Conservation (phyloP, 1,139 yeast species). For the Geotrichum candidum region DNA sequence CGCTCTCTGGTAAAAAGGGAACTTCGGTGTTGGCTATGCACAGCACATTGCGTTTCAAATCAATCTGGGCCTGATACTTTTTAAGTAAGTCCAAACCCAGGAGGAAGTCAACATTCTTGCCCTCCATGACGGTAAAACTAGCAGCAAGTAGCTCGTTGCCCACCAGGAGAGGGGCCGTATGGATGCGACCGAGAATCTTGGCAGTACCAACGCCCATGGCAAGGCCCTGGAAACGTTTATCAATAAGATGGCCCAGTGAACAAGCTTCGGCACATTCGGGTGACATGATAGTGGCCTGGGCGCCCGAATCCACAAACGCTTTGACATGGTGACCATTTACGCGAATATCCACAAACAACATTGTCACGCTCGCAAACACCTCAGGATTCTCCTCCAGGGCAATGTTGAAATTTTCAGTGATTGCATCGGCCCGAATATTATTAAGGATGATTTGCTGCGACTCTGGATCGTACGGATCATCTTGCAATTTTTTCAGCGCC, state of each 20-base stretch:
- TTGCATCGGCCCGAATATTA: slow-evolving; percentile 61
- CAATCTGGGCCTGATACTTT: slow-evolving; percentile 79
- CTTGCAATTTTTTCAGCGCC: slow-evolving; percentile 48
- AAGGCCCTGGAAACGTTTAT: slow-evolving; percentile 69
- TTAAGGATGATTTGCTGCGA: slow-evolving; percentile 64
- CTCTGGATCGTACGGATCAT: slow-evolving; percentile 70
- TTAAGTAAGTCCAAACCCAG: slow-evolving; percentile 76
- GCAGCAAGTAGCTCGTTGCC: slow-evolving; percentile 68
- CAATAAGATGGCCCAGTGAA: slow-evolving; percentile 69
- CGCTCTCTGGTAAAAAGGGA: slow-evolving; percentile 65
- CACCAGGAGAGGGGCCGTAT: slow-evolving; percentile 78
- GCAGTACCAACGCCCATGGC: slow-evolving; percentile 90
- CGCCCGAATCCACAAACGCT: slow-evolving; percentile 96
- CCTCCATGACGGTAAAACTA: slow-evolving; percentile 74
- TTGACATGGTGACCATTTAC: slow-evolving; percentile 76
- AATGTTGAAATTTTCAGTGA: slow-evolving; percentile 68
- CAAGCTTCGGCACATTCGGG: slow-evolving; percentile 70
- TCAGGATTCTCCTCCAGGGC: slow-evolving; percentile 91
- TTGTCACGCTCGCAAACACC: slow-evolving; percentile 70
- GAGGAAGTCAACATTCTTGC: slow-evolving; percentile 42
- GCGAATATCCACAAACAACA: slow-evolving; percentile 73
- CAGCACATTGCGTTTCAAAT: slow-evolving; percentile 61
- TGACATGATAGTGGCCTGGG: slow-evolving; percentile 80
- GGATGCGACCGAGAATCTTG: slow-evolving; percentile 74
- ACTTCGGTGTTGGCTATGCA: slow-evolving; percentile 68